phyloP scores from a whole-genome alignment of 2,329 filamentous ascomycete species.

The Sarocladium oryzae region DNA sequence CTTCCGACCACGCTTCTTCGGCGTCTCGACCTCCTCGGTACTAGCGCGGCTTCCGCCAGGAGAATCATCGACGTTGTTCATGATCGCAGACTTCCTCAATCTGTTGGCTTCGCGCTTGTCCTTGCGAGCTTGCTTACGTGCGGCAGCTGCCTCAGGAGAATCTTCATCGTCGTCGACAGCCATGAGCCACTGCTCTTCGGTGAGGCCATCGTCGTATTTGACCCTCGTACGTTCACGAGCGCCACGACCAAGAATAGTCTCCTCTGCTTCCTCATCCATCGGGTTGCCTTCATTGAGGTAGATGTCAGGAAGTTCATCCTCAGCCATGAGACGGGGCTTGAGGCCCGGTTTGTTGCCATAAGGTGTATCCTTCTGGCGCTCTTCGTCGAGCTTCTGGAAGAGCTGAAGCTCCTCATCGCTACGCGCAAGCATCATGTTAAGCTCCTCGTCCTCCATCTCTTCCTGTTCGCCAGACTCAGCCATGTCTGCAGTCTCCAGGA shows the following conservation, averaged over 20 bases:
- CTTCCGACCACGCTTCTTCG: slow-evolving; percentile 82
- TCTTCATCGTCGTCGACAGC: slow-evolving; percentile 97
- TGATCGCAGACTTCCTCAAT: slow-evolving; percentile 45
- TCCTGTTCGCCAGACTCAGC: slow-evolving; percentile 70
- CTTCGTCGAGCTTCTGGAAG: slow-evolving; percentile 80
- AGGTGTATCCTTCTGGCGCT: slow-evolving; percentile 55
- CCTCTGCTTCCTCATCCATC: slow-evolving; percentile 70
- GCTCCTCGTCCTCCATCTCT: slow-evolving; percentile 97
- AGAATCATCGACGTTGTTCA: slow-evolving; percentile 52
- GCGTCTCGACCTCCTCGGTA: slow-evolving; percentile 70
- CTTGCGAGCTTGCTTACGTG: slow-evolving; percentile 79
- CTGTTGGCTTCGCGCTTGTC: slow-evolving; percentile 75
- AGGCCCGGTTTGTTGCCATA: slow-evolving; percentile 64
- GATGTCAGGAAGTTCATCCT: slow-evolving; percentile 87
- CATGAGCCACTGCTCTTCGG: slow-evolving; percentile 98
- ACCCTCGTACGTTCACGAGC: slow-evolving; percentile 92
- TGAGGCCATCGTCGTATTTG: slow-evolving; percentile 93
- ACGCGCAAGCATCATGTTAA: slow-evolving; percentile 90
- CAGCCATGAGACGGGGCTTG: slow-evolving; percentile 73
- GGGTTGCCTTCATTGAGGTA: slow-evolving; percentile 84
- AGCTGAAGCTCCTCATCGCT: slow-evolving; percentile 68
- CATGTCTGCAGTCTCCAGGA: slow-evolving; percentile 77
- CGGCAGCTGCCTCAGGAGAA: slow-evolving; percentile 84
- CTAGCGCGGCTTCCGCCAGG: slow-evolving; percentile 74
- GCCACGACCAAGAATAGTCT: slow-evolving; percentile 73